A percentile compares a stretch with the other conserved stretches of the same genome.
Conservation (phyloP, 768 basidiomycete species). For the Rhodocollybia butyracea region DNA sequence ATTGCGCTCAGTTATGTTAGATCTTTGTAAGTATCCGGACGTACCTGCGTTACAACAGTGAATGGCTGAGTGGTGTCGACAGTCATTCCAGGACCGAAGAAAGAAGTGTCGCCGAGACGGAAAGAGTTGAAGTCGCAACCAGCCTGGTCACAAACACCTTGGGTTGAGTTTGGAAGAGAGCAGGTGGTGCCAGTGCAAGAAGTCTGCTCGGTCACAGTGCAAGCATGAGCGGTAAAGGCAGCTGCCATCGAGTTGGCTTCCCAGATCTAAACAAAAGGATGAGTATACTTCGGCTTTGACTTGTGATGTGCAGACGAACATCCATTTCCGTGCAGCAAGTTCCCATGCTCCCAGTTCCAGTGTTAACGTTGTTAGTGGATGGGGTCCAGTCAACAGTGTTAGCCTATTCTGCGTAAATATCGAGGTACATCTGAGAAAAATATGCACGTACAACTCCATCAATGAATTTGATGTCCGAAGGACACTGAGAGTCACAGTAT, state of each 20-base stretch:
- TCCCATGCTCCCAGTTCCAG: slow-evolving; percentile 32
- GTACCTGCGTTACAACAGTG: slow-evolving; percentile 43
- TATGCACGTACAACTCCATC: slow-evolving; percentile 37
- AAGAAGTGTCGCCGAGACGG: slow-evolving; percentile 38
- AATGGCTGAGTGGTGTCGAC: slow-evolving; percentile 37
- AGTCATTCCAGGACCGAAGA: slow-evolving; percentile 36
- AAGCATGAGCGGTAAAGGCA: slow-evolving; percentile 40
- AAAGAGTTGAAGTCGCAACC: slow-evolving; percentile 49
- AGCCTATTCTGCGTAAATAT: slow-evolving; percentile 16
- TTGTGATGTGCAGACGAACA: background rate
- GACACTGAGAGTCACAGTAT: slow-evolving; percentile 66
- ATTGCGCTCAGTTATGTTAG: too few species aligned
- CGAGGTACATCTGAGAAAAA: background rate
- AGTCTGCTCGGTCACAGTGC: slow-evolving; percentile 31
- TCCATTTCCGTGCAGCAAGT: slow-evolving; percentile 41
- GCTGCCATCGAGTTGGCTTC: slow-evolving; percentile 36
- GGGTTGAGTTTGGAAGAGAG: slow-evolving; percentile 21
- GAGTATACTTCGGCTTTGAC: background rate
- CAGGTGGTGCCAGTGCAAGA: slow-evolving; percentile 32
- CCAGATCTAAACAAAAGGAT: slow-evolving; percentile 20
- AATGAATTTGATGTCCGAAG: slow-evolving; percentile 60
- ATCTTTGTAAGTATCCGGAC: too few species aligned
- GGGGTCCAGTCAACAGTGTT: slow-evolving; percentile 40
- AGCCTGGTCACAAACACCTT: slow-evolving; percentile 37
- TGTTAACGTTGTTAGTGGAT: slow-evolving; percentile 23